Evolutionary conservation across 257 asterid genomes (phyloP).

Genomic region (Solanum chmielewskii): DNA sequence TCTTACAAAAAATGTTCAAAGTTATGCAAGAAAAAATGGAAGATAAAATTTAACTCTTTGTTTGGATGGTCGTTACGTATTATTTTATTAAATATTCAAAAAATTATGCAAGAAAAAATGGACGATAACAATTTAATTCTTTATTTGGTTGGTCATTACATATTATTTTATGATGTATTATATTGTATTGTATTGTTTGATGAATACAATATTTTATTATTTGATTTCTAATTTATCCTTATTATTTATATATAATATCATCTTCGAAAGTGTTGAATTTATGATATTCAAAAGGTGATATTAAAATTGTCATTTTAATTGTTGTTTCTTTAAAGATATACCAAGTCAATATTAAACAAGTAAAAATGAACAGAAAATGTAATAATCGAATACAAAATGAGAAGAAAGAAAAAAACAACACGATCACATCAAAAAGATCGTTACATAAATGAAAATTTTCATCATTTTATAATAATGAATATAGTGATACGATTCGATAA

Average conservation of each 20-base stretch:
- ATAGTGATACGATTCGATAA: neutral
- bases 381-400: neutral
- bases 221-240: neutral
- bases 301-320: too few species aligned
- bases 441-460: neutral
- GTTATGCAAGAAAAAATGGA: neutral
- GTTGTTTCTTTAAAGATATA: neutral
- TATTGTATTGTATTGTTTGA: neutral
- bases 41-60: too few species aligned
- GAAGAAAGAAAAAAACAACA: too few species aligned
- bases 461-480: neutral
- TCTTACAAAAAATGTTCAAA: neutral
- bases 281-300: neutral
- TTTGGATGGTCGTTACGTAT: too few species aligned
- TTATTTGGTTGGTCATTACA: neutral
- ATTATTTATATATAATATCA: neutral
- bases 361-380: accelerated
- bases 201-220: neutral
- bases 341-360: neutral
- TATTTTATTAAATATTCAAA: neutral
- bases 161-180: neutral
- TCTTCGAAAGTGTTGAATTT: neutral
- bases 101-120: neutral
- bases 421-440: accelerated
- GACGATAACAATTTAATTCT: neutral